A percentile compares a stretch with the other conserved stretches of the same genome.
These are phyloP conservation scores for Phytopythium sindhum DNA, from an alignment of 352 stramenopile genomes.

Conservation along the genomic window DNA sequence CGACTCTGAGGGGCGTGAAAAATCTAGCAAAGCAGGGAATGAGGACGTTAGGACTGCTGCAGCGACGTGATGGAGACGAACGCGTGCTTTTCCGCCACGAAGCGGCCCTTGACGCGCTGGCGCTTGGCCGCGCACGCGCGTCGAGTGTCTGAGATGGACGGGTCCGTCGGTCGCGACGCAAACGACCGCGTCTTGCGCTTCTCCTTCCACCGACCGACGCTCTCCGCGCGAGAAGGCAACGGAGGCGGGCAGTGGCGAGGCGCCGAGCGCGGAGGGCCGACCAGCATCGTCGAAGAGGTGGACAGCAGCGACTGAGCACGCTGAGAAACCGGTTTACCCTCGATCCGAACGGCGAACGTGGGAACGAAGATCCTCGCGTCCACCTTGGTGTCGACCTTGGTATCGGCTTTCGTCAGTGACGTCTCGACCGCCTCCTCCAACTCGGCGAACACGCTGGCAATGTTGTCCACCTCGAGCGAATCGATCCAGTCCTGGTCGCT, in stretches of 20 bases:
- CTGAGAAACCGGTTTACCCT: constrained; percentile 11
- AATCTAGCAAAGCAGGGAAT: background rate
- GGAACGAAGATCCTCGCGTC: constrained; percentile 59
- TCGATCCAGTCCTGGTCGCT: constrained; percentile 41
- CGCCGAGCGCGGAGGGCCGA: constrained; percentile 23
- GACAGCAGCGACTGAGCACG: background rate
- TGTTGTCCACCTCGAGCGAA: constrained; percentile 47
- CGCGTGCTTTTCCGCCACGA: constrained; percentile 41
- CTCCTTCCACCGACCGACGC: constrained; percentile 27
- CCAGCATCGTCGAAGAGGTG: constrained; percentile 19
- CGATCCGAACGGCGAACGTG: constrained; percentile 48
- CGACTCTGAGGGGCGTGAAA: background rate
- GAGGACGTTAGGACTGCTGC: constrained; percentile 19
- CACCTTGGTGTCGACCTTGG: constrained; percentile 15
- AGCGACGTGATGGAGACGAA: constrained; percentile 70
- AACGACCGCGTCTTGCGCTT: constrained; percentile 39
- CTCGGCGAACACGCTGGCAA: constrained; percentile 42
- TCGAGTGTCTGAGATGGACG: constrained; percentile 42
- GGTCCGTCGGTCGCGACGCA: constrained; percentile 15
- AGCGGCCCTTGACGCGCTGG: constrained; percentile 63
- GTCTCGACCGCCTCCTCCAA: constrained; percentile 23
- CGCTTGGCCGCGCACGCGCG: constrained; percentile 60
- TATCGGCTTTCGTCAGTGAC: background rate
- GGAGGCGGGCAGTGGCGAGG: constrained; percentile 5
- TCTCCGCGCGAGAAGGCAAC: constrained; percentile 16